Conservation (phyloP, 306 rosid genomes). For the Lathyrus sativus region DNA sequence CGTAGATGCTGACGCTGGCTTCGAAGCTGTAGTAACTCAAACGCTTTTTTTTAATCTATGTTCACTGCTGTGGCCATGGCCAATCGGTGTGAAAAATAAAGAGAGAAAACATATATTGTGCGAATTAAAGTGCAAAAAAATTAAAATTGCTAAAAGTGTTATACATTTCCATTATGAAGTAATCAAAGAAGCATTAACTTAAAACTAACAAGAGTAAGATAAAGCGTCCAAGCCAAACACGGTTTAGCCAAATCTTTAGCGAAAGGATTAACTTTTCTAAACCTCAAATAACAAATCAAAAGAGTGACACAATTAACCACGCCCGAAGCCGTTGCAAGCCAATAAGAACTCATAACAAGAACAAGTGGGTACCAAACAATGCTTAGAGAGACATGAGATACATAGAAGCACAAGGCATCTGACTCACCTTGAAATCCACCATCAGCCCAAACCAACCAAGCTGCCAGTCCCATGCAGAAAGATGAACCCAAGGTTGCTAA, state of each 20-base stretch:
- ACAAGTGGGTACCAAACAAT: conserved; percentile 69
- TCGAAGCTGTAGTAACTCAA: too few species aligned
- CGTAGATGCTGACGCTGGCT: too few species aligned
- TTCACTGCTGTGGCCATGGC: too few species aligned
- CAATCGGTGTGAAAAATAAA: too few species aligned
- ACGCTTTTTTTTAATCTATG: too few species aligned
- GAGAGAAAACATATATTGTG: too few species aligned
- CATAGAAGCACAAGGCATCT: conserved; percentile 50
- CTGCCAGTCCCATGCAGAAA: conserved; percentile 61
- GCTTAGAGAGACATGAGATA: conserved; percentile 51
- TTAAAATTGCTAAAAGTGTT: not conserved
- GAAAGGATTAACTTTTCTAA: conserved; percentile 55
- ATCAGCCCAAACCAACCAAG: conserved; percentile 85
- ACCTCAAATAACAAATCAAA: conserved; percentile 44
- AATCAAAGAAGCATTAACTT: conserved; percentile 37
- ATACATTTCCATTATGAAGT: conserved; percentile 5
- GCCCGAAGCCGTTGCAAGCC: conserved; percentile 43
- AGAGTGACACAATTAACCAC: conserved; percentile 49
- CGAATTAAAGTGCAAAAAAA: too few species aligned
- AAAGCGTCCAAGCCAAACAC: conserved; percentile 46
- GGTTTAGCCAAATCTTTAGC: conserved; percentile 63
- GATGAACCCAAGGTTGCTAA: conserved; percentile 51
- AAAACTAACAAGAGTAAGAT: conserved; percentile 46
- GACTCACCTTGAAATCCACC: conserved; percentile 57
- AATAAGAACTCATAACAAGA: conserved; percentile 43